Base-by-base conservation (phyloP, 73 alveolate species). In the Paramecium caudatum region DNA sequence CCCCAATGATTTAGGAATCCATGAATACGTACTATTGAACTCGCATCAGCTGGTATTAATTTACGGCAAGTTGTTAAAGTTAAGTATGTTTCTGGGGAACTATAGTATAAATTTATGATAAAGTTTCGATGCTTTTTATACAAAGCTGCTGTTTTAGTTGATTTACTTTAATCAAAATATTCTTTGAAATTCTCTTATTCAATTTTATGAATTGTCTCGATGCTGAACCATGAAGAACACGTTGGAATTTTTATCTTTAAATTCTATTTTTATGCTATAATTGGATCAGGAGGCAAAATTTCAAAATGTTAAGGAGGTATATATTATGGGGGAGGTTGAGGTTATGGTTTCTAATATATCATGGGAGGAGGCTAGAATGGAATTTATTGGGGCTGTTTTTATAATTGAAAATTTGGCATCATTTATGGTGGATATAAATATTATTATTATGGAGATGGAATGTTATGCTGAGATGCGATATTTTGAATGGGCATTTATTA, bases 1-100 rank as follows among this genome's bases (percentile, higher is more conserved):
- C 99, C 99, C 99, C 99, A 98, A 33, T 91, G 94, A 91, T 98
- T 98, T 55, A 98, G 91, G 85, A 97, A 96, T 41, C 97, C 95
- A 95, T 98, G 99, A 19, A 98, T 93, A 82, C 99, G 90, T 32
- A 95, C 90, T 6, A 98, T 97, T 6, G 99, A 95, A 85, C 98
- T 92, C 3, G 95, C 99, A 91, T 98, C 99, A n/a, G 99, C 99
- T 15, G 99, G 97, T 36, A 98, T 82, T 70, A 94, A 96, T 81
- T 99, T 94, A 82, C 99, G 78, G 91, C 99, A 97, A 32, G 99
- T 97, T 30, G 99, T 98, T 2, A 98, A 98, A 9, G 99, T 91
- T 39, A 98, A 91, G 82, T 98, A 98, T 25, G 92, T 83, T 25
- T 93, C 88, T n/a, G 99, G 99, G 47, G 94, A 95, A 78, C 94